These are phyloP conservation scores for Nitzschia sp. DNA, from an alignment of 108 stramenopile species.

Conservation along the genomic window DNA sequence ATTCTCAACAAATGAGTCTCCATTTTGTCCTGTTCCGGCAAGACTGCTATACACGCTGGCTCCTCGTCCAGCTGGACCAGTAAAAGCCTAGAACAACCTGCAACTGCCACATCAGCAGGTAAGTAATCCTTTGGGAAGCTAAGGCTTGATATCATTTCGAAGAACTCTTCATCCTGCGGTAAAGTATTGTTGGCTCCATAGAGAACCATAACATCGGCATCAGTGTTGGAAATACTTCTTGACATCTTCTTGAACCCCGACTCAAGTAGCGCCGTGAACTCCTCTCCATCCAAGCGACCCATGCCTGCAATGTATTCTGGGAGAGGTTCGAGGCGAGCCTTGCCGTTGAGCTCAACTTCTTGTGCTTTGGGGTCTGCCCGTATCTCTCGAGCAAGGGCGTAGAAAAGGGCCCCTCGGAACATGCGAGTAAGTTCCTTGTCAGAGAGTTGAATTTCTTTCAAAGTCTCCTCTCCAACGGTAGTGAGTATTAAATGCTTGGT, in stretches of 20 bases:
- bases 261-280: background rate
- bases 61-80: conserved; percentile 29
- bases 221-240: background rate
- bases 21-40: too few species aligned
- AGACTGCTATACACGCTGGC: too few species aligned
- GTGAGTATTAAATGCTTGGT: background rate
- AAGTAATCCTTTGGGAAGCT: conserved; percentile 1
- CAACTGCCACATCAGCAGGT: conserved; percentile 46
- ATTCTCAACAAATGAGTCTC: too few species aligned
- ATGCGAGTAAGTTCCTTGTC: background rate
- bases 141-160: background rate
- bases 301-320: background rate
- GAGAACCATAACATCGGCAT: conserved; percentile 52
- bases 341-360: too few species aligned
- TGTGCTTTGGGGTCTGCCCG: too few species aligned
- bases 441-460: background rate
- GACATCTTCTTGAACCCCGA: background rate
- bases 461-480: background rate
- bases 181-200: conserved; percentile 41
- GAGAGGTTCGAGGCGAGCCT: too few species aligned
- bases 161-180: conserved; percentile 23
- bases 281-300: background rate
- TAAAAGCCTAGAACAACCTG: conserved; percentile 54
- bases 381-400: background rate
- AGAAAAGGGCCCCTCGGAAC: conserved; percentile 1